Base-by-base conservation (phyloP, 345 rosid species). In the Mercurialis annua region DNA sequence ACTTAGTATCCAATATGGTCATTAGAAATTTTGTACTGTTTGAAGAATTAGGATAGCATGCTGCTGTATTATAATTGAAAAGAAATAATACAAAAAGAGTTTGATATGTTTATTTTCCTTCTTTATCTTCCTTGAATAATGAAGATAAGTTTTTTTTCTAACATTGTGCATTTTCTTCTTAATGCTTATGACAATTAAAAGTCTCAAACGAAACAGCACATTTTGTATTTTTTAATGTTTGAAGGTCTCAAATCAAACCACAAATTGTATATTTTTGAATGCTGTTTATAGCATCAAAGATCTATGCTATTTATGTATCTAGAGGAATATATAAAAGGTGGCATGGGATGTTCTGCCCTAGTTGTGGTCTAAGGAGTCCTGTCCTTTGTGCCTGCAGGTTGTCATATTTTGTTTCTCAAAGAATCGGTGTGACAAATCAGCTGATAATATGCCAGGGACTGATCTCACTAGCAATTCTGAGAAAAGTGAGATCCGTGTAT, bases 401-500 rank as follows among this genome's bases (percentile, higher is more conserved):
- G 85, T 93, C 74, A 81, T 93, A 70, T 93, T 93, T 82, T 87
- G 95, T 76, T 89, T 93, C 88, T 93, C 99, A 21, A 93, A 93
- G 92, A 87, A 91, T 70, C 88, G 89, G 50, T 93, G 97, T 72
- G 96, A 91, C 81, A 93, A 85, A 81, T 91, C 87, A 63, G 97
- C 97, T 16, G 92, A 87, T 66, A 65, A 70, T 67, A 65, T 93
- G 81, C 57, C 78, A 63, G 87, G 95, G 70, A 87, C 78, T 57
- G 95, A 93, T 71, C 95, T 89, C 71, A 91, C 97, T 24, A 87
- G 76, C 75, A 77, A 82, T 72, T 87, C 92, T 44, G 97, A 91
- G 80, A 93, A 93, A 82, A 87, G 96, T 65, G 85, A 83, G 80
- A 89, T 93, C 57, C 89, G 83, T 52, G 83, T 93, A 69, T 93